A percentile compares a stretch with the other conserved stretches of the same genome.
Evolutionary conservation across 495 filamentous ascomycete genomes (phyloP).

Genomic region (Chaetomium tenue): DNA sequence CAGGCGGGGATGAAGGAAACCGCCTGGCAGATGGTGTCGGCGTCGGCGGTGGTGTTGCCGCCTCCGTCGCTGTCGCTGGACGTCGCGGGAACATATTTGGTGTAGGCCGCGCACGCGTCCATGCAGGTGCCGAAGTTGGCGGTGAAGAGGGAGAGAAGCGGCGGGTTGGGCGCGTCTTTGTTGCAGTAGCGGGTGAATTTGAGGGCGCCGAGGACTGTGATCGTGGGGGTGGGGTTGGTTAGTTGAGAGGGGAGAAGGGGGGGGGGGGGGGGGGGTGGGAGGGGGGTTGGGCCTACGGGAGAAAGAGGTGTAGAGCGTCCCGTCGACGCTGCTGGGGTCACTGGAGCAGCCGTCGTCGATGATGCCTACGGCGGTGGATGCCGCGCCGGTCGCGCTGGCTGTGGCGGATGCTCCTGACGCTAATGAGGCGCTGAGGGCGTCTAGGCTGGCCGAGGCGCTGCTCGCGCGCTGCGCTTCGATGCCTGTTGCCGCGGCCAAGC

Average conservation of each 20-base stretch:
- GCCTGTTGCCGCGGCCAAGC: slow-evolving; percentile 45
- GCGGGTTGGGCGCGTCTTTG: slow-evolving; percentile 33
- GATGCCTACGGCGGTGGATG: slow-evolving; percentile 21
- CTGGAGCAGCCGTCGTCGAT: slow-evolving; percentile 43
- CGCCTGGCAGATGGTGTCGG: slow-evolving; percentile 40
- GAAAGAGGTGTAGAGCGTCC: slow-evolving; percentile 33
- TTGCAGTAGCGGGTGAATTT: slow-evolving; percentile 45
- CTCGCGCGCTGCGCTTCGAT: slow-evolving; percentile 43
- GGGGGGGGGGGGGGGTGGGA: not conserved
- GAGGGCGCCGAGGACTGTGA: slow-evolving; percentile 34
- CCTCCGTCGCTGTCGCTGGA: slow-evolving; percentile 27
- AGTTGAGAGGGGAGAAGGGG: not conserved
- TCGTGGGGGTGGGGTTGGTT: not conserved
- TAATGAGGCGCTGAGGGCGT: slow-evolving; percentile 19
- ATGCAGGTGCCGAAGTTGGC: slow-evolving; percentile 46
- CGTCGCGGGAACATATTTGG: slow-evolving; percentile 33
- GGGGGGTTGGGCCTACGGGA: slow-evolving; percentile 18
- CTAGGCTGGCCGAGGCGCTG: slow-evolving; percentile 36
- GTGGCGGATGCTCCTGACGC: slow-evolving; percentile 21
- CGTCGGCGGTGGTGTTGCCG: too few relatives aligned
- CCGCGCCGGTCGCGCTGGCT: slow-evolving; percentile 19
- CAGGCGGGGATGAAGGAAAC: slow-evolving; percentile 48
- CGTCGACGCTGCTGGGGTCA: slow-evolving; percentile 32
- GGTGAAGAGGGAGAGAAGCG: slow-evolving; percentile 42
- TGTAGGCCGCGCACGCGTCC: slow-evolving; percentile 48